Evolutionary conservation across 768 basidiomycete species (phyloP).

Genomic region (Collybia sp.): DNA sequence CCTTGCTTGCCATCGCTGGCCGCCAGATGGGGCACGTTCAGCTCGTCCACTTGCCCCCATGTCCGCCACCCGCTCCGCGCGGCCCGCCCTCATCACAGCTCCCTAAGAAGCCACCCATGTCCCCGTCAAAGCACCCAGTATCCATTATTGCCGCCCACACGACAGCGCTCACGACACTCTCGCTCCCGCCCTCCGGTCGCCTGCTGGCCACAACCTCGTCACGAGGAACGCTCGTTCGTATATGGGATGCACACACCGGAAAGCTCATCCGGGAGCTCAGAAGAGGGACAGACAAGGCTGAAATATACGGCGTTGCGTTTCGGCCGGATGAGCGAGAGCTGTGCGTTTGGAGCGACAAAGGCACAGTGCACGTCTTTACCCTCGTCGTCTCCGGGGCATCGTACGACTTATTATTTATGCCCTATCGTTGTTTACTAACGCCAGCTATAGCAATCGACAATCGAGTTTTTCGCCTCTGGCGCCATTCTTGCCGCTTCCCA

Average conservation of each 20-base stretch:
- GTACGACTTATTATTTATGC: slow-evolving; percentile 24
- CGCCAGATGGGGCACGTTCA: slow-evolving; percentile 87
- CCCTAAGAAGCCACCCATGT: slow-evolving; percentile 51
- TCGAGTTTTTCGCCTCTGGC: slow-evolving; percentile 78
- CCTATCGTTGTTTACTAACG: not conserved
- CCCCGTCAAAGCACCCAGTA: slow-evolving; percentile 58
- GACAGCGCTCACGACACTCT: slow-evolving; percentile 72
- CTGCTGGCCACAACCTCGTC: slow-evolving; percentile 81
- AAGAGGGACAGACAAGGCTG: slow-evolving; percentile 84
- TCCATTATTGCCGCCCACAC: slow-evolving; percentile 84
- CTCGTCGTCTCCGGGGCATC: slow-evolving; percentile 60
- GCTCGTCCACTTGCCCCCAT: slow-evolving; percentile 79
- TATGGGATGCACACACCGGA: slow-evolving; percentile 77
- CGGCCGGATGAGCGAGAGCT: slow-evolving; percentile 82
- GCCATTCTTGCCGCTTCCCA: slow-evolving; percentile 78
- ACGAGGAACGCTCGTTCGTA: slow-evolving; percentile 79
- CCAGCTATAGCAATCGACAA: slow-evolving; percentile 64
- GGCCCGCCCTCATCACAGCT: slow-evolving; percentile 52
- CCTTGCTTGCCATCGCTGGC: slow-evolving; percentile 82
- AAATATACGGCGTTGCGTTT: slow-evolving; percentile 88
- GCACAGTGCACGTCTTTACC: slow-evolving; percentile 88
- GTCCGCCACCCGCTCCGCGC: slow-evolving; percentile 51
- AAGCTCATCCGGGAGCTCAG: slow-evolving; percentile 77
- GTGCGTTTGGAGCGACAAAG: slow-evolving; percentile 94
- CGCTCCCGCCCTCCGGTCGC: slow-evolving; percentile 73